Evolutionary conservation across 495 filamentous ascomycete genomes (phyloP).

Genomic region (Aspergillus olivimuriae): DNA sequence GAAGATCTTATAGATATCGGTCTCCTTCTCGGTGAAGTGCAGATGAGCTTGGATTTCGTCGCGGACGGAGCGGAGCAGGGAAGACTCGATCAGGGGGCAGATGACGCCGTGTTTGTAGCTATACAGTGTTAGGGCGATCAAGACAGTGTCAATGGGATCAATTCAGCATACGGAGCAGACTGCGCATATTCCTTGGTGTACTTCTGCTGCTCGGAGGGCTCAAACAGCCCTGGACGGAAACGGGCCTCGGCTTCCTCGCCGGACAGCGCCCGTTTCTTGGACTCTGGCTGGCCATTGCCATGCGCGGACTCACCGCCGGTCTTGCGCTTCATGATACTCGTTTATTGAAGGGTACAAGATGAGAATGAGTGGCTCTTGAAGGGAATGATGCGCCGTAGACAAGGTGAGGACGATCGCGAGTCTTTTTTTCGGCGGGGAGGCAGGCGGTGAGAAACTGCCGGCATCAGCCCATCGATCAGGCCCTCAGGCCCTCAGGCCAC

Average conservation of each 20-base stretch:
- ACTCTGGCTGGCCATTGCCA: slow-evolving; percentile 35
- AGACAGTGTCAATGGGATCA: too few relatives aligned
- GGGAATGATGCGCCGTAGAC: too few relatives aligned
- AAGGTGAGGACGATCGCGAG: slow-evolving; percentile 4
- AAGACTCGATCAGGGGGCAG: slow-evolving; percentile 63
- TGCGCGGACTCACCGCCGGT: slow-evolving; percentile 30
- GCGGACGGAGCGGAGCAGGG: slow-evolving; percentile 79
- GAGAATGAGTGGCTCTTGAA: too few relatives aligned
- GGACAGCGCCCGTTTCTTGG: slow-evolving; percentile 48
- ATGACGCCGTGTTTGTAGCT: slow-evolving; percentile 92
- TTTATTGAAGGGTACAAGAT: not conserved
- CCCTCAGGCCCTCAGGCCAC: slow-evolving; percentile 12
- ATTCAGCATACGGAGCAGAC: slow-evolving; percentile 57
- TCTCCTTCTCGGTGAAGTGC: slow-evolving; percentile 96
- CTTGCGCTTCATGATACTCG: slow-evolving; percentile 50
- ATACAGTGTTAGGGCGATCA: too few relatives aligned
- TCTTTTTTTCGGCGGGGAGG: slow-evolving; percentile 4
- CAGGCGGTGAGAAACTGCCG: slow-evolving; percentile 15
- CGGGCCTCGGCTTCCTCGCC: slow-evolving; percentile 38
- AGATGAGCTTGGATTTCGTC: slow-evolving; percentile 82
- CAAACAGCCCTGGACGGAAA: slow-evolving; percentile 77
- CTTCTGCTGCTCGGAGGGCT: slow-evolving; percentile 53
- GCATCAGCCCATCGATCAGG: slow-evolving; percentile 13
- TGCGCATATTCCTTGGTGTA: slow-evolving; percentile 65
- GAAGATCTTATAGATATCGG: slow-evolving; percentile 99